A percentile compares a stretch with the other conserved stretches of the same genome.
These are phyloP conservation scores for Thraustochytrium sp. DNA, from an alignment of 352 stramenopile species.

Conservation along the genomic window DNA sequence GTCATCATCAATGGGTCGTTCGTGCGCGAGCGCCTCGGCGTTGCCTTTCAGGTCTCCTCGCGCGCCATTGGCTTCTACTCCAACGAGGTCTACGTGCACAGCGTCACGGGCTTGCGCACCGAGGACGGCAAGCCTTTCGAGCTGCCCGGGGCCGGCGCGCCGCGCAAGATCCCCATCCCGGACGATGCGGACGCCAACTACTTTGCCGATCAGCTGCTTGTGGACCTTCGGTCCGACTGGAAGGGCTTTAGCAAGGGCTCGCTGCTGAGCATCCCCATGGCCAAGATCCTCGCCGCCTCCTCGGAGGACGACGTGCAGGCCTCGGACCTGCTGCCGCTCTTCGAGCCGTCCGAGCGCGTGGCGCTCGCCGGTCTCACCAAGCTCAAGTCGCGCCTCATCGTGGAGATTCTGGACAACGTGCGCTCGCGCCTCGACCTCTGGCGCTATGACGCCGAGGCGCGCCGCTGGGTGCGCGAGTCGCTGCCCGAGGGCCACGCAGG, in stretches of 20 bases:
- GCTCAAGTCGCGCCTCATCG: slow-evolving; percentile 3
- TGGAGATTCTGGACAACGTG: slow-evolving; percentile 35
- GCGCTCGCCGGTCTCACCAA: slow-evolving; percentile 16
- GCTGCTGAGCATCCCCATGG: neutral
- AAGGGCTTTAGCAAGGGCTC: slow-evolving; percentile 9
- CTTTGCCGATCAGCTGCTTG: slow-evolving; percentile 24
- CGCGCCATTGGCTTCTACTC: slow-evolving; percentile 65
- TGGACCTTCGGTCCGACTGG: slow-evolving; percentile 39
- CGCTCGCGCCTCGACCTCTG: slow-evolving; percentile 8
- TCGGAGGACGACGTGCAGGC: neutral
- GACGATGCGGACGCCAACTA: neutral
- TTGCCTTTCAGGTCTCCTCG: slow-evolving; percentile 56
- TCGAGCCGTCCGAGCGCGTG: slow-evolving; percentile 22
- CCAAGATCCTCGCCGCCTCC: neutral
- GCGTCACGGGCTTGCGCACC: neutral
- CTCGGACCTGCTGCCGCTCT: neutral
- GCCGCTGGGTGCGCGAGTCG: neutral
- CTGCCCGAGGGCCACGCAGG: neutral
- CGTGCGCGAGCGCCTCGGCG: slow-evolving; percentile 55
- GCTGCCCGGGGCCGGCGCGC: neutral
- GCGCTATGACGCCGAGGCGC: neutral
- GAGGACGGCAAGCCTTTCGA: neutral
- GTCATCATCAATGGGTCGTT: slow-evolving; percentile 57
- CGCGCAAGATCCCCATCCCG: slow-evolving; percentile 8
- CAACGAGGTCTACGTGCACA: slow-evolving; percentile 44